These are phyloP conservation scores for Acanthamoeba divionensis DNA, from an alignment of 208 protist species.

Conservation along the genomic window DNA sequence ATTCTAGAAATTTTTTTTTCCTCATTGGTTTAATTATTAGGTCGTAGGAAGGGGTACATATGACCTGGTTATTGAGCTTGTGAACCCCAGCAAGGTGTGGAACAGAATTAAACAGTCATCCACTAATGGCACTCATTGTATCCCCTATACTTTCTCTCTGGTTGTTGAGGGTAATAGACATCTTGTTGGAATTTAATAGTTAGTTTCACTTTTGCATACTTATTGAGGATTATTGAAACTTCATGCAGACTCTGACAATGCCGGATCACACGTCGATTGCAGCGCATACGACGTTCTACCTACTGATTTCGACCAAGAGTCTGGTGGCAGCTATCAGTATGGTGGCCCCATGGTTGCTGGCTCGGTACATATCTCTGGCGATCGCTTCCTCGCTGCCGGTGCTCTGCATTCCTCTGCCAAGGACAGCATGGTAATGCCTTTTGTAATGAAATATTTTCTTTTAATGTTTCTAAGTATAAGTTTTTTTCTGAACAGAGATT, in stretches of 20 bases:
- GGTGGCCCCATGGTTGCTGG: conserved; percentile 12
- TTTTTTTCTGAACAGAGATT: background rate
- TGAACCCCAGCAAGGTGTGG: conserved; percentile 5
- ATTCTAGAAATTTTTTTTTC: too few relatives aligned
- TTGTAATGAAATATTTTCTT: too few relatives aligned
- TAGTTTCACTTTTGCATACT: background rate
- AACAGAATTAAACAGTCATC: background rate
- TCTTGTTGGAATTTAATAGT: background rate
- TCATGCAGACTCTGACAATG: too few relatives aligned
- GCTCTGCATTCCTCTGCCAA: background rate
- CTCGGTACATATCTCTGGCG: background rate
- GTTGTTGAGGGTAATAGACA: background rate
- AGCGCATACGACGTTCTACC: background rate
- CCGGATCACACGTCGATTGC: background rate
- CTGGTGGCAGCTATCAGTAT: background rate
- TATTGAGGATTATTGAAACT: background rate
- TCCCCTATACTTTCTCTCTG: conserved; percentile 41
- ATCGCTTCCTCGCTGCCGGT: background rate
- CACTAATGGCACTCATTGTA: background rate
- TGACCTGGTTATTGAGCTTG: background rate
- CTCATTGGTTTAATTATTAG: background rate
- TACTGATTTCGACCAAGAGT: background rate
- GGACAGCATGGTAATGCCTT: background rate
- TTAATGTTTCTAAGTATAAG: background rate
- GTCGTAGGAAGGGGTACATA: background rate